phyloP scores from a whole-genome alignment of 306 rosid species.

The Cicer judaicum region DNA sequence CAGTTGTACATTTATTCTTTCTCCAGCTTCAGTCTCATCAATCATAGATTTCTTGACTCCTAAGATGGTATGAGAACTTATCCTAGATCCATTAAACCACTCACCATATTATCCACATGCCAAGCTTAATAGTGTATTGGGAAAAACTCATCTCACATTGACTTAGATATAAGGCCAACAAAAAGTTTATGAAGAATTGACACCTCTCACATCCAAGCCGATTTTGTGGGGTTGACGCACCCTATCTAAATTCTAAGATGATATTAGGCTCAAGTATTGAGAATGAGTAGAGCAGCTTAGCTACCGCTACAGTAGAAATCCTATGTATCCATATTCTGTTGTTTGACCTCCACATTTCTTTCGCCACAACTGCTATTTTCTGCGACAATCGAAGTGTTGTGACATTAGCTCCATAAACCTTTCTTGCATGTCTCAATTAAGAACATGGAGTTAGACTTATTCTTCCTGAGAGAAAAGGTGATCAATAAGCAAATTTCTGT shows the following conservation, averaged over 20 bases:
- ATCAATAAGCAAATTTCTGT: too few relatives aligned
- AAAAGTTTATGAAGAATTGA: background rate
- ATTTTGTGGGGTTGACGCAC: background rate
- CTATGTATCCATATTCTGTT: background rate
- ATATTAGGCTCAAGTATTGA: background rate
- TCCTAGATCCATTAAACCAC: background rate
- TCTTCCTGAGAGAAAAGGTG: too few relatives aligned
- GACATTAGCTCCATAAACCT: background rate
- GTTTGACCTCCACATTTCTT: background rate
- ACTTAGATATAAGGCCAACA: background rate
- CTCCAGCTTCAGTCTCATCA: background rate
- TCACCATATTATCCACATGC: background rate
- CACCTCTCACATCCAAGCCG: background rate
- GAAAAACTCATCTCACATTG: background rate
- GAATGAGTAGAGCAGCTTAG: background rate
- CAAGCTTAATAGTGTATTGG: background rate
- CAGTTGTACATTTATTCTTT: background rate
- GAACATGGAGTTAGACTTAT: too few relatives aligned
- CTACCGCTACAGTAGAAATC: background rate
- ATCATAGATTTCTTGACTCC: conserved; percentile 5
- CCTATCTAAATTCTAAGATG: background rate
- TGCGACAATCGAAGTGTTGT: too few relatives aligned
- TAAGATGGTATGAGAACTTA: background rate
- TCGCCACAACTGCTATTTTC: background rate
- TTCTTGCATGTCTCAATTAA: background rate